Evolutionary conservation across 2,329 filamentous ascomycete genomes (phyloP).

Genomic region (Aspergillus oerlinghausenensis): DNA sequence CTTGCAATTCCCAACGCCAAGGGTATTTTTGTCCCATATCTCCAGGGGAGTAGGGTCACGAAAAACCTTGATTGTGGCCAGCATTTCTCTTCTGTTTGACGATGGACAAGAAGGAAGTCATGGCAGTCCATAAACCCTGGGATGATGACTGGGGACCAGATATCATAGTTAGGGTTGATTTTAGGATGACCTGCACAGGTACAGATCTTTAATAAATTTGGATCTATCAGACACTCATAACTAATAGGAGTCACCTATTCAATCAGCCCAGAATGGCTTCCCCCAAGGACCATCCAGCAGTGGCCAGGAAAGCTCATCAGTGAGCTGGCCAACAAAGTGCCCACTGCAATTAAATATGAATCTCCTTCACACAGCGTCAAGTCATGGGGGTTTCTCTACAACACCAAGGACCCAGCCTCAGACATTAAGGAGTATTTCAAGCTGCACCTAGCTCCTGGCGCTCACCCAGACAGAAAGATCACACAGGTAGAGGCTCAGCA

Average conservation of each 20-base stretch:
- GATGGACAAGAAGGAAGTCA: conserved; percentile 16
- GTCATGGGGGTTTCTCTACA: conserved; percentile 35
- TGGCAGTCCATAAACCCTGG: background rate
- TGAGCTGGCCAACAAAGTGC: conserved; percentile 33
- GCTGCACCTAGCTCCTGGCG: conserved; percentile 28
- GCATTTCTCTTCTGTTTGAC: background rate
- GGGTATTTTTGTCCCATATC: background rate
- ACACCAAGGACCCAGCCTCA: conserved; percentile 23
- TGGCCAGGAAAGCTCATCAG: conserved; percentile 29
- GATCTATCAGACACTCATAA: too few relatives aligned
- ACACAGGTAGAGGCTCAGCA: conserved; percentile 20
- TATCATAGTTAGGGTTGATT: conserved; percentile 24
- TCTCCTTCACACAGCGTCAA: conserved; percentile 6
- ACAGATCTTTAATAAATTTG: background rate
- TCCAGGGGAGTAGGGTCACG: conserved; percentile 1
- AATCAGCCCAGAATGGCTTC: conserved; percentile 27
- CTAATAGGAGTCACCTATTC: too few relatives aligned
- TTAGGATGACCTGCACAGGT: conserved; percentile 28
- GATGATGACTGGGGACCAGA: conserved; percentile 13
- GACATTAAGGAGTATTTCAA: conserved; percentile 37
- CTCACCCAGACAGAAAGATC: conserved; percentile 22
- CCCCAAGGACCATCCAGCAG: conserved; percentile 31
- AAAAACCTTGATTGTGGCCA: background rate
- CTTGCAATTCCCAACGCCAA: background rate
- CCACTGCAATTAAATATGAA: conserved; percentile 26